Percentiles rank a stretch among this genome's conserved stretches.
Conservation (phyloP, 2,329 filamentous ascomycete genomes). For the Triangularia setosa region DNA sequence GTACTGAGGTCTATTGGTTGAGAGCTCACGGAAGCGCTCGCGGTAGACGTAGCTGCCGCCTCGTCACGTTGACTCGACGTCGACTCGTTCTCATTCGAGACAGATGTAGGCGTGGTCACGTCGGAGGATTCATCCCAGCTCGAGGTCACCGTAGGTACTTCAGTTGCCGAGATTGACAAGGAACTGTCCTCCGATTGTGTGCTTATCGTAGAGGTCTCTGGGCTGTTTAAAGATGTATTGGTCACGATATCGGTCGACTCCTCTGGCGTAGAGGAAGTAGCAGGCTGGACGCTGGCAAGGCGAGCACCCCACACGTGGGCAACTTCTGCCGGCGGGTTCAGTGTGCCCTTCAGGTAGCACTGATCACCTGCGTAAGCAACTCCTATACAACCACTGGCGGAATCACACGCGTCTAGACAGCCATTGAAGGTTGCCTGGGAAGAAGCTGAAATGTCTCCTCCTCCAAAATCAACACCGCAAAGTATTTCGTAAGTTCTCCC, state of each 20-base stretch:
- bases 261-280: neutral
- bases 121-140: neutral
- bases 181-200: neutral
- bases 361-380: neutral
- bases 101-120: neutral
- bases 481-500: neutral
- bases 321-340: neutral
- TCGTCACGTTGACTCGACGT: neutral
- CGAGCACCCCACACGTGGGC: neutral
- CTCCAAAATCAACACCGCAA: neutral
- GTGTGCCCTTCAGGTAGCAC: constrained; percentile 3
- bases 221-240: neutral
- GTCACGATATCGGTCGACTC: neutral
- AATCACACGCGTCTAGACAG: neutral
- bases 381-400: neutral
- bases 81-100: neutral
- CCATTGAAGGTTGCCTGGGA: neutral
- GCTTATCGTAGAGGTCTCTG: neutral
- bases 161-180: neutral
- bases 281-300: neutral
- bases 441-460: neutral
- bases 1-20: neutral
- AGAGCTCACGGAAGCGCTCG: neutral
- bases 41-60: neutral
- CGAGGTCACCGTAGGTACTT: neutral